Evolutionary conservation across 148 eudicot species (phyloP).

Genomic region (Silene uniflora): DNA sequence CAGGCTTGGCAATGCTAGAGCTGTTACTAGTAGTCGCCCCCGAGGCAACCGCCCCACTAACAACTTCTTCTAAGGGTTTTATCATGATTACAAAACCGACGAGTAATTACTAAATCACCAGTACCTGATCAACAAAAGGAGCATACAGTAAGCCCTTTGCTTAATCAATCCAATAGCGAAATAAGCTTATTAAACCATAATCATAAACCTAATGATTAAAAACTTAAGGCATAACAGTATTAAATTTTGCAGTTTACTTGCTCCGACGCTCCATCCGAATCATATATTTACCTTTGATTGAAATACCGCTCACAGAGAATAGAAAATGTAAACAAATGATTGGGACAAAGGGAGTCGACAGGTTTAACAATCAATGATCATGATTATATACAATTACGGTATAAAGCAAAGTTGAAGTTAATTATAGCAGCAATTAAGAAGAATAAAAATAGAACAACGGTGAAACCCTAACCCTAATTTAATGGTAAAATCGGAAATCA

Average conservation of each 20-base stretch:
- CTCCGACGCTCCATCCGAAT: no score
- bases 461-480: background rate
- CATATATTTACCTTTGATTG: no score
- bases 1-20: constrained; percentile 37
- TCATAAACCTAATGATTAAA: background rate
- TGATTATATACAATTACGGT: no score
- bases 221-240: no score
- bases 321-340: no score
- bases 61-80: constrained; percentile 30
- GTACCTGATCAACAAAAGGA: constrained; percentile 12
- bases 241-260: no score
- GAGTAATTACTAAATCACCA: background rate
- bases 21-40: constrained; percentile 19
- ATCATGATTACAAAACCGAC: constrained; percentile 22
- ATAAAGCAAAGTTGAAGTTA: background rate
- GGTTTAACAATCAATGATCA: no score
- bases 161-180: background rate
- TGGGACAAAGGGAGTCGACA: no score
- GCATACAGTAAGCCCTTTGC: background rate
- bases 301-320: no score
- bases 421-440: background rate
- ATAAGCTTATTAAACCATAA: background rate
- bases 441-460: background rate
- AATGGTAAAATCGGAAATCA: background rate
- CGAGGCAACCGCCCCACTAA: constrained; percentile 18